phyloP scores from a whole-genome alignment of 116 monocot genomes.

The Phalaenopsis hybrid region DNA sequence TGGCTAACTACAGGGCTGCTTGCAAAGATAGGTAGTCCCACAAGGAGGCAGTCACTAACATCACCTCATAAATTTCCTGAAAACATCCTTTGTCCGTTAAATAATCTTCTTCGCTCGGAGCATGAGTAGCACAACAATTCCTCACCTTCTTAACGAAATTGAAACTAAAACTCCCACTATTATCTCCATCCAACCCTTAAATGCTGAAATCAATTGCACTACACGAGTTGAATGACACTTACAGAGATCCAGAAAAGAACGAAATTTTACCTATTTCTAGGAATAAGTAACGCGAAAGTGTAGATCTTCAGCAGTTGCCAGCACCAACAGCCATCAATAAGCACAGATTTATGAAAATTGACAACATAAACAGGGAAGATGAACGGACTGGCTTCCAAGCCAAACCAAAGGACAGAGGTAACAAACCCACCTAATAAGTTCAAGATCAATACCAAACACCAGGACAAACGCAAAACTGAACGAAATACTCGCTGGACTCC shows the following conservation, averaged over 20 bases:
- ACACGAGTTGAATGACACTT: neutral
- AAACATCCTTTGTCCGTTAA: neutral
- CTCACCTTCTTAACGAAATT: neutral
- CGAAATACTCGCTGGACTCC: neutral
- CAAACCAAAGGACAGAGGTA: neutral
- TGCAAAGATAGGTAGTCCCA: neutral
- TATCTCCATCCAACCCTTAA: neutral
- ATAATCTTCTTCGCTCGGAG: neutral
- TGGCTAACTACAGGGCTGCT: neutral
- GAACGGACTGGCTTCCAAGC: neutral
- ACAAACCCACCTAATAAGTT: neutral
- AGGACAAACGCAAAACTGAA: neutral
- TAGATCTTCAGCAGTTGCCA: conserved; percentile 2
- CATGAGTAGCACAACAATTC: neutral
- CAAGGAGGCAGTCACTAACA: neutral
- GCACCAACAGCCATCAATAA: neutral
- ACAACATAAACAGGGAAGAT: neutral
- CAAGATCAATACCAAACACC: neutral
- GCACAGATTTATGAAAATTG: neutral
- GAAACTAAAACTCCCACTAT: neutral
- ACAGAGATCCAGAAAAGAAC: neutral
- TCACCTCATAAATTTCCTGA: neutral
- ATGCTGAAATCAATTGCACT: neutral
- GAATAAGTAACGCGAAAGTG: neutral
- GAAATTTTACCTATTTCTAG: neutral